phyloP scores from a whole-genome alignment of 2,329 filamentous ascomycete species.

The Exophiala spinifera region DNA sequence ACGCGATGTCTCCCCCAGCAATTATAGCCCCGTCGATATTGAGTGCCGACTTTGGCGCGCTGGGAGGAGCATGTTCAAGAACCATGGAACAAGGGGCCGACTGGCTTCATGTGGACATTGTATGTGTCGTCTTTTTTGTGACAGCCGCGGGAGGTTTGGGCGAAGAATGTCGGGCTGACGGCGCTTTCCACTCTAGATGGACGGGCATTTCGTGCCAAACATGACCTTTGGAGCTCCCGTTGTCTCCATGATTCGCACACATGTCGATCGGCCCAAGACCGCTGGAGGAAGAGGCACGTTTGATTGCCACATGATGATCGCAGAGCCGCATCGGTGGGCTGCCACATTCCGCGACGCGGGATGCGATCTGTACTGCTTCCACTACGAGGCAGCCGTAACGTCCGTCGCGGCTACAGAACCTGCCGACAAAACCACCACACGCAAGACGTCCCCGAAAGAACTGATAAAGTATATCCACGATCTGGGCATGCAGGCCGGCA shows the following conservation, averaged over 20 bases:
- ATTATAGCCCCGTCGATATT: conserved; percentile 99
- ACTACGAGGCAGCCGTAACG: conserved; percentile 88
- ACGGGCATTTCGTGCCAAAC: conserved; percentile 98
- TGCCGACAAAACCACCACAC: conserved; percentile 60
- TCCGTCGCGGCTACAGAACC: conserved; percentile 82
- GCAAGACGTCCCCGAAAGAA: conserved; percentile 76
- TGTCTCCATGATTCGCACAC: conserved; percentile 85
- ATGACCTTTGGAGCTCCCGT: conserved; percentile 95
- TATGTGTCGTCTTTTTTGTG: conserved; percentile 44
- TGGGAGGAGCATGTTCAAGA: conserved; percentile 79
- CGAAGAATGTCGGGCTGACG: background rate
- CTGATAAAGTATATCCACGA: conserved; percentile 89
- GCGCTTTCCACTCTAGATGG: conserved; percentile 55
- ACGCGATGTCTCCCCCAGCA: conserved; percentile 78
- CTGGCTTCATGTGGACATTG: conserved; percentile 94
- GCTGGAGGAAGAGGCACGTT: conserved; percentile 83
- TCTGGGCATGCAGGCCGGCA: conserved; percentile 81
- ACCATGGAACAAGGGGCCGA: conserved; percentile 86
- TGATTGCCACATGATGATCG: conserved; percentile 99
- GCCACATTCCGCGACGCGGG: conserved; percentile 90
- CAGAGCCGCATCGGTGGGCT: conserved; percentile 99
- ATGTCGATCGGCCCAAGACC: conserved; percentile 71
- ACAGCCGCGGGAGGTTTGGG: background rate
- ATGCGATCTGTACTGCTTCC: conserved; percentile 99
- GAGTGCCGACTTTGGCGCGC: conserved; percentile 87